Evolutionary conservation across 2,329 filamentous ascomycete species (phyloP).

Genomic region (Trichoderma pleuroti): DNA sequence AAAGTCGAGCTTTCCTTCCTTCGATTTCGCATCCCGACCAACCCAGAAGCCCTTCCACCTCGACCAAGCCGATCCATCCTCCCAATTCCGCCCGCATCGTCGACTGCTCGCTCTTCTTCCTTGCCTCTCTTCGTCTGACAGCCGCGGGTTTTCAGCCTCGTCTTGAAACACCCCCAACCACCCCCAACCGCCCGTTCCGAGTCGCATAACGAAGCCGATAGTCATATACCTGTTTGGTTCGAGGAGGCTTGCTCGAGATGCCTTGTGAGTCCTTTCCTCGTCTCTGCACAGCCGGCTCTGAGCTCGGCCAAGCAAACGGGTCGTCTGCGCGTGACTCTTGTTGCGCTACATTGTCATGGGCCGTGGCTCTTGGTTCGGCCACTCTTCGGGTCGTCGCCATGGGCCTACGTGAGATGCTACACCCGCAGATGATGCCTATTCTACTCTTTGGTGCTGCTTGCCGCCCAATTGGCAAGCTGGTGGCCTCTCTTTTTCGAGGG

Average conservation of each 20-base stretch:
- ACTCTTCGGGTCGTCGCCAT: not conserved
- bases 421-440: not conserved
- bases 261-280: conserved; percentile 34
- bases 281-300: conserved; percentile 11
- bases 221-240: conserved; percentile 18
- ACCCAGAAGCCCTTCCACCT: not conserved
- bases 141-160: conserved; percentile 1
- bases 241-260: conserved; percentile 33
- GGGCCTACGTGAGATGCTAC: not conserved
- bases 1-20: not conserved
- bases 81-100: not conserved
- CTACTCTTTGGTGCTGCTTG: not conserved
- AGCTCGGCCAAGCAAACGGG: not conserved
- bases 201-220: conserved; percentile 8
- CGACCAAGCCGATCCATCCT: not conserved
- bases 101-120: not conserved
- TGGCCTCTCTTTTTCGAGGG: not conserved
- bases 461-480: conserved; percentile 7
- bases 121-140: not conserved
- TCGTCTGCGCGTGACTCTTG: not conserved
- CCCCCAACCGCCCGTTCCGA: conserved; percentile 10
- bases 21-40: not conserved
- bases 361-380: not conserved
- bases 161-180: not conserved
- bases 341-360: not conserved